Evolutionary conservation across 495 filamentous ascomycete species (phyloP), one percentile per base, ranked within the genome.

Genomic region (Aspergillus panamensis): DNA sequence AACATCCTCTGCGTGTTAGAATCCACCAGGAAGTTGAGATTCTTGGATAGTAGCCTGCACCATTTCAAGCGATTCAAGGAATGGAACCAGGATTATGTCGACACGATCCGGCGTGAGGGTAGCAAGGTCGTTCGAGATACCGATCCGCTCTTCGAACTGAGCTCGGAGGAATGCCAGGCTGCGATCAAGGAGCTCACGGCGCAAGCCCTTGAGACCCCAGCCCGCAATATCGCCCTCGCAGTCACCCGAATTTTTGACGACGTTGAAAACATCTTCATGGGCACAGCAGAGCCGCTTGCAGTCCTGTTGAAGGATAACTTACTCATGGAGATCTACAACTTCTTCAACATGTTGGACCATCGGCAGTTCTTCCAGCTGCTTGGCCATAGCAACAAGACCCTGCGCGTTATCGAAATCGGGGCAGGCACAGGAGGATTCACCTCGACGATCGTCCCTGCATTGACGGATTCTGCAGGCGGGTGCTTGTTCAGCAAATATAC

Each of bases 371-470:
- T 65, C 55, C 48, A 21, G 7, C 52, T 43, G 8, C 59, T 81
- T 3, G 64, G 63, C 5, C 71, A 80, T 56, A 65, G 8, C 51
- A 77, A 73, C 31, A 77, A 79, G 0, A 60, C 53, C 8, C 55
- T 79, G 25, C 65, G 69, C 0, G 69, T 82, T 12, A 61, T 82
- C 1, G 80, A 82, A 52, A 72, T 83, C 29, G 79, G 80, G 0
- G 73, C 76, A 1, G 78, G 77, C 2, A 77, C 77, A 0, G 77
- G 74, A 0, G 69, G 73, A 1, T 55, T 49, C 25, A 74, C 77
- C 2, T 57, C 42, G 8, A 75, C 43, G 3, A 56, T 56, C 30
- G 7, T 56, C 5, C 43, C 53, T 8, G 43, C 43, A 2, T 13
- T 48, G 31, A 31, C 14, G 1, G 31, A 33, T 3, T 31, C 40